Base-by-base conservation (phyloP, 805 yeast genomes). In the Lipomyces yamanashiensis region DNA sequence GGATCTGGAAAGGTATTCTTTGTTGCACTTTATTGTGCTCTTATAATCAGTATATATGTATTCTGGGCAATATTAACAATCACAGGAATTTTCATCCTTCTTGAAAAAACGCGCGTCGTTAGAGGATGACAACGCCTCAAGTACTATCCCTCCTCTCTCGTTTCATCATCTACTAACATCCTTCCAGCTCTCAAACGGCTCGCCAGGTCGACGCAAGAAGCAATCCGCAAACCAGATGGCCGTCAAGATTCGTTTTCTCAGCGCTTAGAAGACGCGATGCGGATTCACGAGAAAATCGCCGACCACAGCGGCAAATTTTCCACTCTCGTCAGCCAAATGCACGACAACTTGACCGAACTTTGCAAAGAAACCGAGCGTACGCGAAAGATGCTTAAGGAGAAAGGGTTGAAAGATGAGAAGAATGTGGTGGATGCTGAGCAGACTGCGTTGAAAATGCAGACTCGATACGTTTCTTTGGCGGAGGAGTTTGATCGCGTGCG, bases 371-470 rank as follows among this genome's bases (percentile, higher is more conserved):
- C 92, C 67, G 81, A 89, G 10, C 84, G 88, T 64, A 79, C 86
- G 66, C 82, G 99, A 69, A 95, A 92, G 74, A 70, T 81, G 40
- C 78, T 86, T 59, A 95, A 95, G 74, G 98, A 95, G 54, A 89
- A 89, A 62, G 90, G 92, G 49, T 82, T 85, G 71, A 81, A 89
- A 54, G 84, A 87, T 70, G 99, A 95, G 73, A 91, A 89, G 72
- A 96, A 88, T 63, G 92, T 92, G 41, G 72, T 81, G 12, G 98
- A 95, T 62, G 86, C 97, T 7, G 92, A 92, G 55, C 79, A 81
- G 61, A 83, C 84, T 49, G 97, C 96, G 1, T 97, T 90, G 68
- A 93, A 93, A 82, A 96, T 98, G 15, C 90, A 89, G 75, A 70
- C 78, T 41, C 86, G 85, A 74, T 93, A 95, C 74, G 85, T 84